Evolutionary conservation across 2,329 filamentous ascomycete species (phyloP).

Genomic region (Anisogramma anomala): DNA sequence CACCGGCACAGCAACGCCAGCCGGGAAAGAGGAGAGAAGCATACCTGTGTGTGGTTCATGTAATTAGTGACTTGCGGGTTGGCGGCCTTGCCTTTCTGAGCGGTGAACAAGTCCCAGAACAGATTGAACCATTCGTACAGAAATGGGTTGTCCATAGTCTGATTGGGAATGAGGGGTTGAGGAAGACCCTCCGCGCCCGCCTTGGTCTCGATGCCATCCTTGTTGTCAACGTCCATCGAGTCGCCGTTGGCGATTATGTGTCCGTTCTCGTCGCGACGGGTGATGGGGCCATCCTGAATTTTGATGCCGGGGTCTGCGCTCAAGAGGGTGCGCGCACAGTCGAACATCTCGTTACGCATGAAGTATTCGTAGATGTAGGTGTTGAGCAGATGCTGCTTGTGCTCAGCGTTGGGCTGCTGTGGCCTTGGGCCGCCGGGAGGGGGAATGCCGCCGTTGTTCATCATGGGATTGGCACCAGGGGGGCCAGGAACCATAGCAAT

Average conservation of each 20-base stretch:
- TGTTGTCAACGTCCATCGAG: constrained; percentile 70
- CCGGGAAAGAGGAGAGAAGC: constrained; percentile 19
- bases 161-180: constrained; percentile 54
- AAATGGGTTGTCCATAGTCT: constrained; percentile 63
- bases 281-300: constrained; percentile 58
- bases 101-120: constrained; percentile 92
- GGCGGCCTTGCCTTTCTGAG: constrained; percentile 60
- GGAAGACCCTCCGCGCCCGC: constrained; percentile 74
- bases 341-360: constrained; percentile 70
- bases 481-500: constrained; percentile 56
- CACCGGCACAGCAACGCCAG: constrained; percentile 15
- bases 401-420: constrained; percentile 33
- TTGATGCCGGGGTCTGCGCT: constrained; percentile 56
- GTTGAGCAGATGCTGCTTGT: constrained; percentile 52
- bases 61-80: constrained; percentile 60
- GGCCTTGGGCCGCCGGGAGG: constrained; percentile 25
- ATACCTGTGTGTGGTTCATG: constrained; percentile 72
- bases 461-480: constrained; percentile 55
- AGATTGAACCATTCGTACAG: constrained; percentile 96
- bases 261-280: constrained; percentile 54
- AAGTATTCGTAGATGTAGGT: constrained; percentile 92
- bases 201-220: constrained; percentile 64
- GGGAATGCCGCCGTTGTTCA: constrained; percentile 43
- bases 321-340: constrained; percentile 67
- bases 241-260: constrained; percentile 59